phyloP scores from a whole-genome alignment of 257 asterid species.

The Forsythia suspensa region DNA sequence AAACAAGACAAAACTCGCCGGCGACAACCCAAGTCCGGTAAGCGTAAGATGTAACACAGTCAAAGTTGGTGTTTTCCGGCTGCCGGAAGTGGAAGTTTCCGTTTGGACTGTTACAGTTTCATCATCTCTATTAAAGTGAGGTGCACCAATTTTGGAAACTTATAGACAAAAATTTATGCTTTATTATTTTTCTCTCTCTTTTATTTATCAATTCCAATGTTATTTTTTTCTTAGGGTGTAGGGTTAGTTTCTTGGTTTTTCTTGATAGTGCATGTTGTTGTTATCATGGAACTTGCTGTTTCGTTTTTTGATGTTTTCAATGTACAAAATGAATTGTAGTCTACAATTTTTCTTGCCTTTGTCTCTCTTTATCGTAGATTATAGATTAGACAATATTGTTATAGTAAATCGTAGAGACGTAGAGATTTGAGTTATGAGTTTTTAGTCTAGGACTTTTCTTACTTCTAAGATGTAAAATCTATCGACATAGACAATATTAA shows the following conservation, averaged over 20 bases:
- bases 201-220: background rate
- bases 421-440: no score
- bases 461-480: no score
- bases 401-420: no score
- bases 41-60: constrained; percentile 30
- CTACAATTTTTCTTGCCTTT: no score
- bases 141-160: constrained; percentile 30
- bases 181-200: background rate
- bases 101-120: constrained; percentile 5
- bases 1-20: constrained; percentile 37
- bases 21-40: constrained; percentile 35
- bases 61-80: constrained; percentile 4
- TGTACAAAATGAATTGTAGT: background rate
- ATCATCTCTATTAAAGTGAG: constrained; percentile 18
- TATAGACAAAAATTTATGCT: background rate
- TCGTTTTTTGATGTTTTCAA: background rate
- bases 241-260: background rate
- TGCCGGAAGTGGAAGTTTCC: constrained; percentile 22
- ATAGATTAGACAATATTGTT: no score
- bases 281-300: background rate
- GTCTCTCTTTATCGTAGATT: no score
- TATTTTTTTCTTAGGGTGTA: background rate
- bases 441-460: no score
- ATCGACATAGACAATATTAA: no score
- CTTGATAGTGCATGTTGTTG: background rate